A percentile compares a stretch with the other conserved stretches of the same genome.
Conservation (phyloP, 1,139 yeast species). For the Suhomyces bokatorum region DNA sequence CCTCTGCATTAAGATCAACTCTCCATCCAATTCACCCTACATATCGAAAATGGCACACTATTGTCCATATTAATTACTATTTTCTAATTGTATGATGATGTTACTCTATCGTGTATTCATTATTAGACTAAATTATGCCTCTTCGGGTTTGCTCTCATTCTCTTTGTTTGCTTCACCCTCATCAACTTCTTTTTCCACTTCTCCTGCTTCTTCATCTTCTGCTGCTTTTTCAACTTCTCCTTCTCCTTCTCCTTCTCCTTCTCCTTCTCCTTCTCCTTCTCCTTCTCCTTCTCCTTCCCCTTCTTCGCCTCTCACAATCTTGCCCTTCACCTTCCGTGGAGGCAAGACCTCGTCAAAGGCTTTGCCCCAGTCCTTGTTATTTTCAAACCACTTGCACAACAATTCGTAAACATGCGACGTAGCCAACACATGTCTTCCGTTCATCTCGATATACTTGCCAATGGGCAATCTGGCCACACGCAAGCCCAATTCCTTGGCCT, state of each 20-base stretch:
- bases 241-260: slow-evolving; percentile 10
- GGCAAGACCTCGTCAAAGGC: slow-evolving; percentile 89
- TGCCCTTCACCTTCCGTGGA: slow-evolving; percentile 57
- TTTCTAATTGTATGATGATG: too few relatives aligned
- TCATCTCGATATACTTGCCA: slow-evolving; percentile 75
- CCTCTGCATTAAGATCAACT: too few relatives aligned
- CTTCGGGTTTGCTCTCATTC: not conserved
- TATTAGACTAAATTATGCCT: not conserved
- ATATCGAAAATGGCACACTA: too few relatives aligned
- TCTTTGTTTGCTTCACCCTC: not conserved
- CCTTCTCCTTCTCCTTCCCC: slow-evolving; percentile 10
- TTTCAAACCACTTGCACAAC: slow-evolving; percentile 76
- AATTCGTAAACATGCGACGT: slow-evolving; percentile 93
- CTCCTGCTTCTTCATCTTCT: not conserved
- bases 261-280: slow-evolving; percentile 9
- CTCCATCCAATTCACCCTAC: too few relatives aligned
- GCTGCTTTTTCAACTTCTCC: slow-evolving; percentile 10
- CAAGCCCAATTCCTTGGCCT: slow-evolving; percentile 74
- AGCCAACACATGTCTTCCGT: slow-evolving; percentile 87
- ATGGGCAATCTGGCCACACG: slow-evolving; percentile 82
- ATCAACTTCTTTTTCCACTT: not conserved
- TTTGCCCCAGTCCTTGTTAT: slow-evolving; percentile 69
- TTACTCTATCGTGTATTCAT: not conserved
- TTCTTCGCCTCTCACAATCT: slow-evolving; percentile 14
- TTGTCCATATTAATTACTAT: too few relatives aligned